Base-by-base conservation (phyloP, 805 yeast genomes). In the Ogataea angusta region DNA sequence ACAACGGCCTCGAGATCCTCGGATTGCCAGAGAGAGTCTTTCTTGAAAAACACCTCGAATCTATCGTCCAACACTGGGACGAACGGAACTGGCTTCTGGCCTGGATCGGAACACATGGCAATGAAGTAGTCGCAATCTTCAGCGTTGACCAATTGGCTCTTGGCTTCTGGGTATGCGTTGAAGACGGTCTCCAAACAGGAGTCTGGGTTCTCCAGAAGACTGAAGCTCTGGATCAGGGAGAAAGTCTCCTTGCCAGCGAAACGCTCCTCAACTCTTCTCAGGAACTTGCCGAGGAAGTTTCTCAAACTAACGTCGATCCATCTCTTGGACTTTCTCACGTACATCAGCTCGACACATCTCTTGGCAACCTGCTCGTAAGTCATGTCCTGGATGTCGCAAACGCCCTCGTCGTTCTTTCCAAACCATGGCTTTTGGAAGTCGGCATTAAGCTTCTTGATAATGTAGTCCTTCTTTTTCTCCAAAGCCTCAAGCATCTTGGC, bases 371-470 rank as follows among this genome's bases (percentile, higher is more conserved):
- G 95, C 59, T 81, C 79, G 66, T 93, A 93, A 19, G 98, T 91
- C 96, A 93, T 89, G 52, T 89, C 96, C 60, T 85, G 87, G 52
- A 93, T 68, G 65, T 95, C 99, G 63, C 91, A 88, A 37, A 82
- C 85, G 60, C 89, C 88, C 22, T 81, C 72, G 44, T 69, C 68
- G 54, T 83, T 82, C 54, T 72, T 74, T 54, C 95, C 95, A 60
- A 93, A 93, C 99, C 99, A 93, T 37, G 96, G 95, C 70, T 93
- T 93, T 72, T 90, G 98, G 78, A 76, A 90, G 67, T 93, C 99
- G 53, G 89, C 86, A 66, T 93, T 91, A 67, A 93, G 78, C 57
- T 80, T 84, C 50, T 73, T 66, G 62, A 90, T 87, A 59, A 93
- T 87, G 70, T 86, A 82, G 59, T 82, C 93, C 64, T 76, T 87